Evolutionary conservation across 2,329 filamentous ascomycete genomes (phyloP), one percentile per base, ranked within the genome.

Genomic region (Blumeria hordei): DNA sequence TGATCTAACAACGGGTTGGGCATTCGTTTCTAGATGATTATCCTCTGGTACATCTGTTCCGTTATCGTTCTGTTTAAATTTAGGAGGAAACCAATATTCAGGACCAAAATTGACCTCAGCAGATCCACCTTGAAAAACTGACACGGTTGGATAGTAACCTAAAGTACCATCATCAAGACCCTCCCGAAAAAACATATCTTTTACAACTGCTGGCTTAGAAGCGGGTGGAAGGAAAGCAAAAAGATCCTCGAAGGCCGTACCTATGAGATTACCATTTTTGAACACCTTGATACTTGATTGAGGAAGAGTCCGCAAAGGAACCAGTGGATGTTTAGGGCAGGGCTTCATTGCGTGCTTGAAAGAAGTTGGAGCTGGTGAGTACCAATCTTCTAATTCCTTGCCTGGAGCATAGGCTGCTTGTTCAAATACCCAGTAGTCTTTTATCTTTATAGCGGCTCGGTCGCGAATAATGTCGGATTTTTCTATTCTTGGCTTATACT

Each of bases 71-170:
- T 68, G 67, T 35, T 68, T 69, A 52, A 74, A 71, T 18, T 74
- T 76, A 0, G 88, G 88, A 14, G 88, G 86, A 64, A 74, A 84
- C 88, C 88, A 95, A 71, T 94, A 96, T 35, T 92, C 75, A 0
- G 87, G 88, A 0, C 92, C 90, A 65, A 98, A 95, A 67, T 95
- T 95, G 62, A 90, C 82, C 67, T 96, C 85, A 14, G 85, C 88
- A 1, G 88, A 84, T 28, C 90, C 92, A 54, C 88, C 90, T 47
- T 85, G 81, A 69, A 95, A 96, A 21, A 92, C 84, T 62, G 88
- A 92, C 18, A 98, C 80, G 21, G 88, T 86, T 1, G 92, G 92
- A 64, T 94, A 94, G 69, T 98, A 98, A 10, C 92, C 93, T 1
- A 95, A 76, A 74, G 92, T 85, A 37, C 90, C 92, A 64, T 98